A percentile compares a stretch with the other conserved stretches of the same genome.
Conservation (phyloP, 169 alveolate species). For the Plasmodium knowlesi region DNA sequence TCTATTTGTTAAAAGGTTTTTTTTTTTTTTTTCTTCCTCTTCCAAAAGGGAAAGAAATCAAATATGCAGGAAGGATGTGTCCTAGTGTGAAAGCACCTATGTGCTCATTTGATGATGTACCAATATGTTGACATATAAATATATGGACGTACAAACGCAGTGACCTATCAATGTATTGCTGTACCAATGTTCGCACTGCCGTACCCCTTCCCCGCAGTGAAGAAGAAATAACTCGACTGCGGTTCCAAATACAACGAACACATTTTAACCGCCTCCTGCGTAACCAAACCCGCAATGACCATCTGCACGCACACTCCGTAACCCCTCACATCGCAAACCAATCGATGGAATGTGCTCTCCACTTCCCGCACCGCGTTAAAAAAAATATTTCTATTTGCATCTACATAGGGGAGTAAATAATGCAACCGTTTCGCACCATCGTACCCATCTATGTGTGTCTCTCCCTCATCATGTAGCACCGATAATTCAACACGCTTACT, state of each 20-base stretch:
- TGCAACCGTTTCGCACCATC: background rate
- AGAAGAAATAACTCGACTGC: constrained; percentile 14
- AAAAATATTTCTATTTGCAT: background rate
- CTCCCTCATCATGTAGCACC: background rate
- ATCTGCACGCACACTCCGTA: background rate
- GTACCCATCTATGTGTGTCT: background rate
- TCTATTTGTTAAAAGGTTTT: background rate
- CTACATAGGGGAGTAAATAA: background rate
- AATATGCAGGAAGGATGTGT: background rate
- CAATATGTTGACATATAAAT: background rate
- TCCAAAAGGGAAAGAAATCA: background rate
- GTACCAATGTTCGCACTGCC: background rate
- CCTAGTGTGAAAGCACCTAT: background rate
- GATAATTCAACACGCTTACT: background rate
- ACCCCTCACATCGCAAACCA: background rate
- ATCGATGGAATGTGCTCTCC: background rate
- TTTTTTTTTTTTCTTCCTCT: no score
- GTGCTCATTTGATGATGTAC: background rate
- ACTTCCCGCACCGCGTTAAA: background rate
- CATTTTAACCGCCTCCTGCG: constrained; percentile 28
- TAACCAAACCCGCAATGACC: constrained; percentile 16
- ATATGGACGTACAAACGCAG: no score
- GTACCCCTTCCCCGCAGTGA: background rate
- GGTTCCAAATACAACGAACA: constrained; percentile 23
- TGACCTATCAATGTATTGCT: background rate